Percentiles rank a stretch among this genome's conserved stretches.
These are phyloP conservation scores for Mycena olivaceomarginata DNA, from an alignment of 768 basidiomycete genomes.

Conservation along the genomic window DNA sequence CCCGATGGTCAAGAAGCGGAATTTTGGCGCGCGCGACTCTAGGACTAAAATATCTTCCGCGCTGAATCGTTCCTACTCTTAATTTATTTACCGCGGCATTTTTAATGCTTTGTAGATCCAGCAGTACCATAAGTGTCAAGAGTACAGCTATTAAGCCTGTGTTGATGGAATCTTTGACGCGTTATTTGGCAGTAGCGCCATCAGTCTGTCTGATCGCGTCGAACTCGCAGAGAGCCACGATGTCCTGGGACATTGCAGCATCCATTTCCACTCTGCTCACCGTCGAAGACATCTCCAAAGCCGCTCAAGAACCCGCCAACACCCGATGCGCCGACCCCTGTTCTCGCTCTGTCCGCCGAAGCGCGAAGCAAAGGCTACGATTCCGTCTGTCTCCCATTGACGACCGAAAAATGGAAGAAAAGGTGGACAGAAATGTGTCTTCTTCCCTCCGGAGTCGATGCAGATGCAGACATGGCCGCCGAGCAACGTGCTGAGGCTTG, in stretches of 20 bases:
- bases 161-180: not conserved
- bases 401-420: slow-evolving; percentile 89
- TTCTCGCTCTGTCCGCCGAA: slow-evolving; percentile 70
- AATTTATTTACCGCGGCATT: too few species aligned
- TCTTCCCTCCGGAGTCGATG: slow-evolving; percentile 66
- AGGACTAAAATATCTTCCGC: too few species aligned
- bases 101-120: too few species aligned
- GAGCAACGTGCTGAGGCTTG: slow-evolving; percentile 89
- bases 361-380: slow-evolving; percentile 84
- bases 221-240: slow-evolving; percentile 43
- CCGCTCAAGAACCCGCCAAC: slow-evolving; percentile 29
- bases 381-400: slow-evolving; percentile 88
- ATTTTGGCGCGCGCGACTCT: too few species aligned
- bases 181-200: not conserved
- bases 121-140: too few species aligned
- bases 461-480: slow-evolving; percentile 62
- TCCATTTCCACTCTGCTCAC: slow-evolving; percentile 62
- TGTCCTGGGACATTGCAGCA: slow-evolving; percentile 61
- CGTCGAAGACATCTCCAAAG: slow-evolving; percentile 63
- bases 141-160: not conserved
- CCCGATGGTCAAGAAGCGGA: too few species aligned
- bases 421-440: slow-evolving; percentile 95
- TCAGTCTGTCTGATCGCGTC: not conserved
- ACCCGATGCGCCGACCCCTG: slow-evolving; percentile 58
- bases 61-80: too few species aligned